These are phyloP conservation scores for Fusarium sp. DNA, from an alignment of 2,329 filamentous ascomycete species.

Conservation along the genomic window DNA sequence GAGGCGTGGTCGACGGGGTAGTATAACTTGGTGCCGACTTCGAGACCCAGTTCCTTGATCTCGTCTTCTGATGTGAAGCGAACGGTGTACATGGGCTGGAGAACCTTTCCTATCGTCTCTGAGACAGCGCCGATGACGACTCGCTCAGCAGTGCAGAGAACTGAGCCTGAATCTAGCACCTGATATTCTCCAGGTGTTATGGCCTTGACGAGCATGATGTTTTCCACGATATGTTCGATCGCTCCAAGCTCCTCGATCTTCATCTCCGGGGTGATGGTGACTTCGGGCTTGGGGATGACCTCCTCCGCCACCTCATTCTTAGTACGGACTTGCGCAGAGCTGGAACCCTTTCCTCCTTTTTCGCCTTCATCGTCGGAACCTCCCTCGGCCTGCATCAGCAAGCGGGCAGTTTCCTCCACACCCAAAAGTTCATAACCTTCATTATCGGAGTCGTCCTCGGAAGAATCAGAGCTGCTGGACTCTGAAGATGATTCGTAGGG, in stretches of 20 bases:
- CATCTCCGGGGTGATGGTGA: conserved; percentile 82
- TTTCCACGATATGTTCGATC: conserved; percentile 83
- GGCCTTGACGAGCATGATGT: conserved; percentile 82
- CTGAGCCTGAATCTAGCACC: conserved; percentile 85
- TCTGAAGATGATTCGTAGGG: conserved; percentile 77
- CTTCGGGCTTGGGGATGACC: conserved; percentile 77
- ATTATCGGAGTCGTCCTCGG: conserved; percentile 68
- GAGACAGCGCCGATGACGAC: conserved; percentile 83
- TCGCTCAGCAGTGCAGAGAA: conserved; percentile 82
- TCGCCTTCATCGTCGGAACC: conserved; percentile 83
- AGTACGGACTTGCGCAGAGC: conserved; percentile 71
- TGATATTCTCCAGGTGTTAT: conserved; percentile 83
- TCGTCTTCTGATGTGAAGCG: conserved; percentile 78
- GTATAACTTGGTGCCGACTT: conserved; percentile 77
- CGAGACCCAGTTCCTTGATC: conserved; percentile 74
- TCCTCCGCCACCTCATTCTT: conserved; percentile 82
- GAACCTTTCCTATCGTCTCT: conserved; percentile 87
- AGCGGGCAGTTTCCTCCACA: conserved; percentile 83
- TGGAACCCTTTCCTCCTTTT: conserved; percentile 54
- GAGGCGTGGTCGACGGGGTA: conserved; percentile 84
- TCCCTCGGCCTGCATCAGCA: conserved; percentile 86
- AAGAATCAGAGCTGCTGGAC: conserved; percentile 68
- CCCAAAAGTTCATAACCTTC: conserved; percentile 80
- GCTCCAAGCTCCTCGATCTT: conserved; percentile 80
- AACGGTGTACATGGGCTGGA: conserved; percentile 87